Evolutionary conservation across 2,329 filamentous ascomycete genomes (phyloP).

Genomic region (Penicillium hordei): DNA sequence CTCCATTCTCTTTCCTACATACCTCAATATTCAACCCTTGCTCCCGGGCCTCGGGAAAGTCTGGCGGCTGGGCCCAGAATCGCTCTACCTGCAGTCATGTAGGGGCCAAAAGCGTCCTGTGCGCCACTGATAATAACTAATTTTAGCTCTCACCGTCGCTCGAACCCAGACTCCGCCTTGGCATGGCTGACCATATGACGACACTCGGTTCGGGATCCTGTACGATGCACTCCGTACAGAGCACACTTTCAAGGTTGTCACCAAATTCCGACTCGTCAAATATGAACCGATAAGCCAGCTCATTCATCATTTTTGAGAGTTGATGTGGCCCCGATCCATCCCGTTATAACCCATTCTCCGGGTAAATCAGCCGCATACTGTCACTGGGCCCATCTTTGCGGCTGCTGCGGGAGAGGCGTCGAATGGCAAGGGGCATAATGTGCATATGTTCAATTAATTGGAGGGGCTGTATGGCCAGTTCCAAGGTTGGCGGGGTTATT

Average conservation of each 20-base stretch:
- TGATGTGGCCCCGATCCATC: background rate
- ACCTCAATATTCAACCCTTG: background rate
- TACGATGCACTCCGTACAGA: no score
- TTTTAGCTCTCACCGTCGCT: background rate
- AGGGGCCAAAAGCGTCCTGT: constrained; percentile 16
- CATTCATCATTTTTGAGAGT: background rate
- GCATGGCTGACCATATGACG: background rate
- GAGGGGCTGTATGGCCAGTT: background rate
- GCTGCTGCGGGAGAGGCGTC: background rate
- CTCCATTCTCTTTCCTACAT: background rate
- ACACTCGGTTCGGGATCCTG: background rate
- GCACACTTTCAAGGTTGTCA: background rate
- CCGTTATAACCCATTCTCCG: constrained; percentile 16
- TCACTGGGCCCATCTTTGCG: background rate
- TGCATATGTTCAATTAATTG: background rate
- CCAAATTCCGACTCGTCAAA: background rate
- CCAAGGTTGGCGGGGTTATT: constrained; percentile 1
- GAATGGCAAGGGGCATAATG: background rate
- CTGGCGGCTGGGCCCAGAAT: background rate
- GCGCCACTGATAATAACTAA: constrained; percentile 8
- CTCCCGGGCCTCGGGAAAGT: background rate
- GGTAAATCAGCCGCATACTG: constrained; percentile 12
- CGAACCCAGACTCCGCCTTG: constrained; percentile 1
- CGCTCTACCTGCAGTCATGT: constrained; percentile 1
- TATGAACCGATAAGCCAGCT: background rate